phyloP scores from a whole-genome alignment of 306 rosid species.

The Spatholobus suberectus region DNA sequence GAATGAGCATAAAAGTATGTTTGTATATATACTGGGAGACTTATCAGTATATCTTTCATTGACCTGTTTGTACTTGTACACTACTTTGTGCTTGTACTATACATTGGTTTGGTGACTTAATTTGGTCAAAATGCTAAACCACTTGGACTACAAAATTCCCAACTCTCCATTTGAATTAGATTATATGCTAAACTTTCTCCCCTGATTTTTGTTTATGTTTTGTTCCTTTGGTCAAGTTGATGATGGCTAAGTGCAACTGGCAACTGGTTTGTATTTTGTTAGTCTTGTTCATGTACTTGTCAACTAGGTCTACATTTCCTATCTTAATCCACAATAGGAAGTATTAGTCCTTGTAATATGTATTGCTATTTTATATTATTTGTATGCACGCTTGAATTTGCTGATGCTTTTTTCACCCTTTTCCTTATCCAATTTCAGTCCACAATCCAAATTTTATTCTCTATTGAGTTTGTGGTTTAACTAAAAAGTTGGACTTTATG shows the following conservation, averaged over 20 bases:
- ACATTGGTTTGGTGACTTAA: constrained; percentile 13
- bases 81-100: constrained; percentile 45
- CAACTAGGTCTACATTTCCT: constrained; percentile 2
- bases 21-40: constrained; percentile 18
- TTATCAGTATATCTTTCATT: constrained; percentile 44
- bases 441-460: neutral
- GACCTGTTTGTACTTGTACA: constrained; percentile 48
- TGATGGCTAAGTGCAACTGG: neutral
- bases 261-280: neutral
- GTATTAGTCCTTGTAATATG: neutral
- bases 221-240: constrained; percentile 1
- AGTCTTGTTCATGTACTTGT: neutral
- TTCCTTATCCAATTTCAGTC: neutral
- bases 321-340: constrained; percentile 23
- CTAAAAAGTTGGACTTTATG: constrained; percentile 21
- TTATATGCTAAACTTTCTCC: neutral
- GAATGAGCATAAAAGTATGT: constrained; percentile 46
- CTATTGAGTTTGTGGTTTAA: neutral
- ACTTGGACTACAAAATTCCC: constrained; percentile 17
- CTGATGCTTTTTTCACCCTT: neutral
- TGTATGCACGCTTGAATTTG: neutral
- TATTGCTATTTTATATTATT: constrained; percentile 17
- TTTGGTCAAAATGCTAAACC: constrained; percentile 40
- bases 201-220: neutral
- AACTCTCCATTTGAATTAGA: constrained; percentile 12